Evolutionary conservation across 108 stramenopile genomes (phyloP), one percentile per base, ranked within the genome.

Genomic region (Cylindrotheca fusiformis): DNA sequence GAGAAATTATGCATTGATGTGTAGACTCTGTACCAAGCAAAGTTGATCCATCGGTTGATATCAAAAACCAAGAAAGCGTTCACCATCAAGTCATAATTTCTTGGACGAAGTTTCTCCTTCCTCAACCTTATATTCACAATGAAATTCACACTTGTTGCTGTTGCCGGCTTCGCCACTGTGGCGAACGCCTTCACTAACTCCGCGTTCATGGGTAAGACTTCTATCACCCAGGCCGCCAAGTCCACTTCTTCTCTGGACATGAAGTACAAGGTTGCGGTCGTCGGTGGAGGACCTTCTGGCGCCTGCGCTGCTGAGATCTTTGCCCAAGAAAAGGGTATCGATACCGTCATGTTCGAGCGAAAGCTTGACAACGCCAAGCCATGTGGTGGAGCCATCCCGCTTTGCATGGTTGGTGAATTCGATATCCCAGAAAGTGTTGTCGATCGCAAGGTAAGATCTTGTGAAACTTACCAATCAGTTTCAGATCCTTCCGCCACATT

Each of bases 281-380:
- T 97, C 55, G 97, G 97, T 14, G 97, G 97, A 53, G 97, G 97
- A 49, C 97, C 97, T 21, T 87, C 95, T 26, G 97, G 97, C 36
- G 92, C 97, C 36, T 98, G 97, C 71, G 97, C 97, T 41, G 97
- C 97, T 21, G 97, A 98, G 76, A 88, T 95, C 79, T 90, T 97
- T 59, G 97, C 97, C 20, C 91, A 95, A 63, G 94, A 97, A 70
- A 87, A 84, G 72, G 81, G 84, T 30, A 91, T 98, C 49, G 97
- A 98, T 49, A 95, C 95, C 17, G 78, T 91, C 48, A 30, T 98
- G 26, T 88, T 98, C 72, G 97, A 98, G 80, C 87, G 97, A 27
- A 98, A 98, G 92, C 92, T 98, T 75, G 93, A 98, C 84, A 98
- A 98, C 81, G 97, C 96, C 76, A 98, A 98, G 94, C 97, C 97